Conservation (phyloP, 495 filamentous ascomycete genomes). For the Penicillium odoratum region DNA sequence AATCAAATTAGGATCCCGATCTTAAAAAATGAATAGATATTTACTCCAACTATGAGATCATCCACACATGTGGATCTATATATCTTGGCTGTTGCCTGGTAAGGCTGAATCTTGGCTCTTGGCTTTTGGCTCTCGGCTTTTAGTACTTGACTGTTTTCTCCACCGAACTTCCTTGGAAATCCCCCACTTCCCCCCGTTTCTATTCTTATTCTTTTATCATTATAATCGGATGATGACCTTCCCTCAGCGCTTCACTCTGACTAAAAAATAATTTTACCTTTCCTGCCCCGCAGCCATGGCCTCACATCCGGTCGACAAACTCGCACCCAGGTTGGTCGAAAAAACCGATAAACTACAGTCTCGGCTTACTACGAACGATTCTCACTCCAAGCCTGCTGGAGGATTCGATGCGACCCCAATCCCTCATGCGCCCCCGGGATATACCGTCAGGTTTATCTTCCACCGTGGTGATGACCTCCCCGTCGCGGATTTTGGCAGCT, state of each 20-base stretch:
- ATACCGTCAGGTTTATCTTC: constrained; percentile 83
- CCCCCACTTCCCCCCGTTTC: background rate
- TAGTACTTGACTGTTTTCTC: background rate
- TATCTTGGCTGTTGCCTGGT: constrained; percentile 8
- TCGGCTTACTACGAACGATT: constrained; percentile 37
- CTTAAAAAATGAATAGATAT: background rate
- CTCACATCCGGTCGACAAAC: constrained; percentile 33
- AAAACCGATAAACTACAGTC: constrained; percentile 60
- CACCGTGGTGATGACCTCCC: constrained; percentile 79
- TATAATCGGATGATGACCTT: background rate
- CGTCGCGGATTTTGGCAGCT: constrained; percentile 70
- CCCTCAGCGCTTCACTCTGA: background rate
- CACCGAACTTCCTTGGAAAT: constrained; percentile 5
- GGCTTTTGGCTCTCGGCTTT: constrained; percentile 4
- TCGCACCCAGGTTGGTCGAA: constrained; percentile 52
- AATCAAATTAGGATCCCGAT: background rate
- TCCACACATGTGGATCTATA: background rate
- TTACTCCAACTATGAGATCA: constrained; percentile 3
- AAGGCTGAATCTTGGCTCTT: constrained; percentile 19
- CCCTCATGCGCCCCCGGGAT: constrained; percentile 69
- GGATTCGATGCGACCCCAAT: constrained; percentile 79
- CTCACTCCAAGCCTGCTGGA: constrained; percentile 58
- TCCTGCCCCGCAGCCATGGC: constrained; percentile 21
- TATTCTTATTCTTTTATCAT: constrained; percentile 2
- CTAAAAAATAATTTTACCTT: background rate